These are phyloP conservation scores for Lipomyces kockii DNA, from an alignment of 805 yeast genomes.

Conservation along the genomic window DNA sequence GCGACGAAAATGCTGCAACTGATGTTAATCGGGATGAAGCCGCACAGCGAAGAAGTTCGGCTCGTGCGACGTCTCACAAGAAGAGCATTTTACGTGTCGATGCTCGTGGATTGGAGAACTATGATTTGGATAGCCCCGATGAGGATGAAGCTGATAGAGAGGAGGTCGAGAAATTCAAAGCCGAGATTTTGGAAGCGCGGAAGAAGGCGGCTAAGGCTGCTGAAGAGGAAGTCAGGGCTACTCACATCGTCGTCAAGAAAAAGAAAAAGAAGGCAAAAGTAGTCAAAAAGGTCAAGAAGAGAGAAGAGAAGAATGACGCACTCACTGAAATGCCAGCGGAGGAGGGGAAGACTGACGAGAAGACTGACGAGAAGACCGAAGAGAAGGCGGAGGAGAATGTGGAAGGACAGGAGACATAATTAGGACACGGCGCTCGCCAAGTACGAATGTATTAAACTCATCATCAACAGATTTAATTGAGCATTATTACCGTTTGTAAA, in stretches of 20 bases:
- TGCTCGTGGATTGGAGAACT: constrained; percentile 32
- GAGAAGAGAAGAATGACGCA: background rate
- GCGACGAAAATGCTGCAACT: constrained; percentile 19
- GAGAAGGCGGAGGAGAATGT: background rate
- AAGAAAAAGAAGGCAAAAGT: constrained; percentile 30
- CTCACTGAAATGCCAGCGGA: constrained; percentile 8
- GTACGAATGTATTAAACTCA: background rate
- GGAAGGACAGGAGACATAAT: background rate
- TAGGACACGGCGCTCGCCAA: background rate
- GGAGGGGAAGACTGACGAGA: background rate
- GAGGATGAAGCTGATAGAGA: constrained; percentile 31
- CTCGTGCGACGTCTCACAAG: background rate
- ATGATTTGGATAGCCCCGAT: constrained; percentile 29
- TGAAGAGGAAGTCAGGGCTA: constrained; percentile 22
- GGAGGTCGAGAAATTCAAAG: constrained; percentile 33
- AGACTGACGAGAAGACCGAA: background rate
- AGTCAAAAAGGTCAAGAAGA: constrained; percentile 19
- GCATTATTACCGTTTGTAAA: background rate
- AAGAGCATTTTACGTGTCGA: constrained; percentile 29
- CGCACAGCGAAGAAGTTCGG: constrained; percentile 3
- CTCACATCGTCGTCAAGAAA: constrained; percentile 32
- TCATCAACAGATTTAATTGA: background rate
- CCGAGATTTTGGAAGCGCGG: constrained; percentile 32
- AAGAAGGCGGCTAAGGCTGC: constrained; percentile 33
- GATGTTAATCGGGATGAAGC: constrained; percentile 6